These are phyloP conservation scores for Epichloe festucae DNA, from an alignment of 2,329 filamentous ascomycete genomes.

Conservation along the genomic window DNA sequence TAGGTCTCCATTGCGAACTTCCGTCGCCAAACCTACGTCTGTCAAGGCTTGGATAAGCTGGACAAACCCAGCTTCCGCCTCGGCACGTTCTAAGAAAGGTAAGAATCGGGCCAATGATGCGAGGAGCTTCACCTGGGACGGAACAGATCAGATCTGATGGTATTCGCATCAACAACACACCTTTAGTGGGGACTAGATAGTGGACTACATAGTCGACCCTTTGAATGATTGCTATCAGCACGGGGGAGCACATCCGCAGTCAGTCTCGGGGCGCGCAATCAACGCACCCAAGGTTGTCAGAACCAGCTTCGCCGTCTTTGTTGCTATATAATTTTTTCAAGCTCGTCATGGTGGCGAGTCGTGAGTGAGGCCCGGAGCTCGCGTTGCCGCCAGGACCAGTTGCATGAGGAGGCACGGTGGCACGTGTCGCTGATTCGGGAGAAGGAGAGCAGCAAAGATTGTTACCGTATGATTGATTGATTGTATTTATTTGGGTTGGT, in stretches of 20 bases:
- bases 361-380: no score
- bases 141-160: not conserved
- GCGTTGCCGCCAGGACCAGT: no score
- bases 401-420: no score
- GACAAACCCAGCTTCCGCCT: conserved; percentile 64
- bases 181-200: conserved; percentile 57
- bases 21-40: conserved; percentile 68
- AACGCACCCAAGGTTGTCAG: conserved; percentile 28
- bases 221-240: conserved; percentile 1
- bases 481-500: no score
- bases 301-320: conserved; percentile 13
- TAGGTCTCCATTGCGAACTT: conserved; percentile 70
- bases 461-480: no score
- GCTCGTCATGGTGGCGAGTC: conserved; percentile 18
- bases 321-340: conserved; percentile 20
- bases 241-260: conserved; percentile 5
- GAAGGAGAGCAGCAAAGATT: no score
- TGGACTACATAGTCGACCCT: conserved; percentile 82
- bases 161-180: conserved; percentile 27
- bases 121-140: not conserved
- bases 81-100: conserved; percentile 41
- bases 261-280: not conserved
- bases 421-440: no score
- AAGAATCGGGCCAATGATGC: not conserved
- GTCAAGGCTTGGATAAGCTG: conserved; percentile 65